A percentile compares a stretch with the other conserved stretches of the same genome.
Conservation (phyloP, 2,329 filamentous ascomycete species). For the Claviceps africana region DNA sequence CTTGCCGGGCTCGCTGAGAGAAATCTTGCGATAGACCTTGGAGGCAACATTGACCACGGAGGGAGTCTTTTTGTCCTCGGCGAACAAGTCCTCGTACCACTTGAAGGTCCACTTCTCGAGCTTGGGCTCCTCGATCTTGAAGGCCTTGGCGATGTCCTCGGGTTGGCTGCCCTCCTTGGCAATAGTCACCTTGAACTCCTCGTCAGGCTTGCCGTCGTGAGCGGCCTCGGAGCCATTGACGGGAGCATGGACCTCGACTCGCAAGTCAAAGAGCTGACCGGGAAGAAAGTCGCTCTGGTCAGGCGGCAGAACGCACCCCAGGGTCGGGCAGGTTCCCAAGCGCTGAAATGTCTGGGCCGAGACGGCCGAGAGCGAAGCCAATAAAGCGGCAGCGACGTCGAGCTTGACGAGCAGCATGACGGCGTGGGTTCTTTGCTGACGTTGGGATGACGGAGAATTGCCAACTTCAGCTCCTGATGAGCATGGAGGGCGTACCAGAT, state of each 20-base stretch:
- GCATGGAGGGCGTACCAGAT: neutral
- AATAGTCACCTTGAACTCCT: slow-evolving; percentile 63
- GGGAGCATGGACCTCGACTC: slow-evolving; percentile 69
- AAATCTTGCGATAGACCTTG: slow-evolving; percentile 64
- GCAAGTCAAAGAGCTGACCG: slow-evolving; percentile 72
- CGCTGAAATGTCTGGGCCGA: slow-evolving; percentile 46
- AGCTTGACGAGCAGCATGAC: slow-evolving; percentile 25
- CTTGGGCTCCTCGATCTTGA: slow-evolving; percentile 53
- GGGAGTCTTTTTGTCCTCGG: slow-evolving; percentile 52
- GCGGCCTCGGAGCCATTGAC: slow-evolving; percentile 72
- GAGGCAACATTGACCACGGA: slow-evolving; percentile 67
- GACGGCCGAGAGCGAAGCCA: slow-evolving; percentile 24
- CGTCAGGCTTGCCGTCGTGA: slow-evolving; percentile 52
- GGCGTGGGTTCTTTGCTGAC: neutral
- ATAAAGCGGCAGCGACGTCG: slow-evolving; percentile 20
- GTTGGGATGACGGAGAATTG: neutral
- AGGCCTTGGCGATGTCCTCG: slow-evolving; percentile 49
- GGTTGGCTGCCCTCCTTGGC: slow-evolving; percentile 44
- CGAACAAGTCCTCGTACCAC: slow-evolving; percentile 79
- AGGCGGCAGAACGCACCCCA: slow-evolving; percentile 47
- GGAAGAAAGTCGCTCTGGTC: slow-evolving; percentile 67
- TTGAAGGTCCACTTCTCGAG: slow-evolving; percentile 71
- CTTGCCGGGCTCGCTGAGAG: slow-evolving; percentile 63
- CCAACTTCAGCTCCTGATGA: neutral
- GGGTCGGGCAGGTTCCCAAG: slow-evolving; percentile 42